Evolutionary conservation across 2,329 filamentous ascomycete species (phyloP), one percentile per base, ranked within the genome.

Genomic region (Alternaria panax): DNA sequence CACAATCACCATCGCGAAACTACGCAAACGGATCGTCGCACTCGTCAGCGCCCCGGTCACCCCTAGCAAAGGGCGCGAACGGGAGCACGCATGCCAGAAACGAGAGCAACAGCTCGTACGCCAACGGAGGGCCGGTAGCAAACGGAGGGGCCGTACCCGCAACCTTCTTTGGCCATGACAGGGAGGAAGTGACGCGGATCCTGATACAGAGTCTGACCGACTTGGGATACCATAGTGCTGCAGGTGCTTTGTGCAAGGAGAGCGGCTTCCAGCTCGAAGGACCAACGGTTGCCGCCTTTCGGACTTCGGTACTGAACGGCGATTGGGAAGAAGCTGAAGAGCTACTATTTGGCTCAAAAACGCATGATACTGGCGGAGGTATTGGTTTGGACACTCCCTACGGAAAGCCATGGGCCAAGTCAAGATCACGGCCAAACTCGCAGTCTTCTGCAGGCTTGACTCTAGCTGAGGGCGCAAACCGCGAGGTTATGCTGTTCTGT

Each of bases 181-280:
- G 92, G 75, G 93, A 97, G 82, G 94, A 99, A 80, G 90, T 98
- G 43, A 96, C 94, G 5, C 86, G 95, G 54, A 90, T 98, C 64
- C 80, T 99, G 70, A 95, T 99, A 71, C 95, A 99, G 79, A 91
- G 93, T 34, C 81, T 99, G 65, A 87, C 88, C 24, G 94, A 97
- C 76, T 85, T 99, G 81, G 95, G 95, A 2, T 97, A 98, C 74
- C 84, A 88, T 59, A 83, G 84, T 12, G 91, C 94, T 12, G 94
- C 95, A 24, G 84, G 87, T 43, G 88, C 85, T 61, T 82, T 99
- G 57, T 90, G 87, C 71, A 84, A 86, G 61, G 92, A 96, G 77
- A 98, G 94, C 73, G 93, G 93, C 1, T 96, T 87, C 75, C 88
- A 94, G 74, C 82, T 99, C 59, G 95, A 99, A 79, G 95, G 88